Evolutionary conservation across 176 grass and related monocot species (phyloP).

Genomic region (Poa annua): DNA sequence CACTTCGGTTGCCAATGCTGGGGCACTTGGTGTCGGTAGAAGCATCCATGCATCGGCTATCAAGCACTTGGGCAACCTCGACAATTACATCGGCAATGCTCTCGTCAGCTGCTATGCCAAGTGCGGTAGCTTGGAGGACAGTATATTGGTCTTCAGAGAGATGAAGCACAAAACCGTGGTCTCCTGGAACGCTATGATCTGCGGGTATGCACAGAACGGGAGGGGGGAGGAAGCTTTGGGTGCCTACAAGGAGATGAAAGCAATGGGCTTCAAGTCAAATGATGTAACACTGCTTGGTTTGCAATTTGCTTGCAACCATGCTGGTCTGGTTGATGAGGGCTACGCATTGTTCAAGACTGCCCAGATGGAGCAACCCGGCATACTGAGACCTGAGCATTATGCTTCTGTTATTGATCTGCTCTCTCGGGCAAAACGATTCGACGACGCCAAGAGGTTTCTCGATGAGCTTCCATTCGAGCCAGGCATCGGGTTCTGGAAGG

Average conservation of each 20-base stretch:
- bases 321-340: slow-evolving; percentile 71
- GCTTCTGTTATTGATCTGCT: slow-evolving; percentile 79
- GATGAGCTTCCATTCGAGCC: slow-evolving; percentile 71
- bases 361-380: slow-evolving; percentile 52
- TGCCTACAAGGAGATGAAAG: slow-evolving; percentile 61
- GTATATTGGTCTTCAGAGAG: slow-evolving; percentile 60
- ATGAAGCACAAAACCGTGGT: slow-evolving; percentile 60
- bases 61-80: slow-evolving; percentile 63
- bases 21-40: slow-evolving; percentile 63
- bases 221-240: slow-evolving; percentile 64
- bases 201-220: slow-evolving; percentile 66
- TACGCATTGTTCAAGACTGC: slow-evolving; percentile 57
- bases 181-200: slow-evolving; percentile 82
- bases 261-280: slow-evolving; percentile 51
- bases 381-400: slow-evolving; percentile 72
- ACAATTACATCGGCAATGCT: slow-evolving; percentile 67
- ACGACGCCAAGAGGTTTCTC: slow-evolving; percentile 68
- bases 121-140: slow-evolving; percentile 77
- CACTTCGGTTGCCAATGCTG: slow-evolving; percentile 64
- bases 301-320: slow-evolving; percentile 83
- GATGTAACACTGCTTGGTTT: slow-evolving; percentile 65
- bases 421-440: slow-evolving; percentile 60
- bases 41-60: slow-evolving; percentile 82
- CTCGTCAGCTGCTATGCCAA: slow-evolving; percentile 85
- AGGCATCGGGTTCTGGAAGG: slow-evolving; percentile 87